These are phyloP conservation scores for Vaccinium vitisidaea DNA, from an alignment of 148 eudicot species.

Conservation along the genomic window DNA sequence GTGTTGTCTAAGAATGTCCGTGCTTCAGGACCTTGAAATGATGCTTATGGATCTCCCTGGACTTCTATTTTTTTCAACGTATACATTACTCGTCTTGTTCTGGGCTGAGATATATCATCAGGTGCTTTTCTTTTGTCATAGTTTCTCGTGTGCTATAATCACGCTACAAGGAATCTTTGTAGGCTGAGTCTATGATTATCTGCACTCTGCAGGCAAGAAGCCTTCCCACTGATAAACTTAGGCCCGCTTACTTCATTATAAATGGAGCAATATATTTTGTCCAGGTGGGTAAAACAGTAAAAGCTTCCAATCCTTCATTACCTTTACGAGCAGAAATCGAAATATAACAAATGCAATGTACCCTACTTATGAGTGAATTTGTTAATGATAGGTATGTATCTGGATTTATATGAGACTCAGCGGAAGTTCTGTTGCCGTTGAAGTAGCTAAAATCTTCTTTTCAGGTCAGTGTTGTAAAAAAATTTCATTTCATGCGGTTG, in stretches of 20 bases:
- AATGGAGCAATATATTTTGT: slow-evolving; percentile 48
- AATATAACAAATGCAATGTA: neutral
- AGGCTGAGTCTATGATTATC: neutral
- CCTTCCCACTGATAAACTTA: slow-evolving; percentile 47
- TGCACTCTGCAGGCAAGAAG: slow-evolving; percentile 56
- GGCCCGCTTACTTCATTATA: slow-evolving; percentile 49
- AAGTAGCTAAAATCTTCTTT: slow-evolving; percentile 48
- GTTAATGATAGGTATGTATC: slow-evolving; percentile 40
- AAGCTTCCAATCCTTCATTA: neutral
- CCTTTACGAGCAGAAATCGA: too few relatives aligned
- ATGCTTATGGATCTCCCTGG: slow-evolving; percentile 69
- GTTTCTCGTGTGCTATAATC: neutral
- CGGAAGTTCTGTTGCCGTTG: slow-evolving; percentile 37
- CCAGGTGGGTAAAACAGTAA: slow-evolving; percentile 34
- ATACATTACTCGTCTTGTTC: slow-evolving; percentile 62
- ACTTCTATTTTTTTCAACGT: slow-evolving; percentile 74
- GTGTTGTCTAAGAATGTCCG: neutral
- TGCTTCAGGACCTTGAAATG: slow-evolving; percentile 49
- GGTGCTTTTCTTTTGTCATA: slow-evolving; percentile 27
- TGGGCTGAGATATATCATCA: slow-evolving; percentile 90
- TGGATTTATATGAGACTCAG: slow-evolving; percentile 46
- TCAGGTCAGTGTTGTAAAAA: slow-evolving; percentile 35
- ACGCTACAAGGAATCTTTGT: neutral
- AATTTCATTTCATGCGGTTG: neutral
- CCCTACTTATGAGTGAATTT: slow-evolving; percentile 1